These are phyloP conservation scores for Mycena maculata DNA, from an alignment of 768 basidiomycete species.

Conservation along the genomic window DNA sequence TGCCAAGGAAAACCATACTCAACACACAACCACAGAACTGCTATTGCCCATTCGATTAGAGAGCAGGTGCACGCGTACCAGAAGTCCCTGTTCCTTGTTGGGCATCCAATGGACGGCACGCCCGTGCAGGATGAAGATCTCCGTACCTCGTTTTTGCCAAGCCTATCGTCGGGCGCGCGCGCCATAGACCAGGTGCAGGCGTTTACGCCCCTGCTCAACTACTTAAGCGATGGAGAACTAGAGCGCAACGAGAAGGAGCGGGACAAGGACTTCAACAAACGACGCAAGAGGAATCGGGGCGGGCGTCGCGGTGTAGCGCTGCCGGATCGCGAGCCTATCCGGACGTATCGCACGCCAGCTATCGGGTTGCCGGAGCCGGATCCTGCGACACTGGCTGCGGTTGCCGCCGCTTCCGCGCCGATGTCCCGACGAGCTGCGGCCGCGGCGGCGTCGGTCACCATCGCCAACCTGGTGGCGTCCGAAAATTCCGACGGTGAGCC, in stretches of 20 bases:
- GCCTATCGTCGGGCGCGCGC: conserved; percentile 76
- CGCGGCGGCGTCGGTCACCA: conserved; percentile 83
- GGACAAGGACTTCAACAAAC: conserved; percentile 91
- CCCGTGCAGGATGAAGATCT: conserved; percentile 91
- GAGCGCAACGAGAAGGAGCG: conserved; percentile 91
- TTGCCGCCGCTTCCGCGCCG: conserved; percentile 73
- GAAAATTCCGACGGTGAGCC: too few species aligned
- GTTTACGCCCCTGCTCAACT: conserved; percentile 91
- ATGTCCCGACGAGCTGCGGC: conserved; percentile 87
- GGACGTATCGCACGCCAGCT: conserved; percentile 92
- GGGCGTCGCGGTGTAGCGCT: conserved; percentile 83
- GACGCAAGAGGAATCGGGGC: conserved; percentile 86
- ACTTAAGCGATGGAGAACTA: conserved; percentile 89
- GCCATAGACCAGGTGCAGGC: conserved; percentile 80
- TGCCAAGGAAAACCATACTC: neutral
- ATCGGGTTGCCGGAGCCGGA: conserved; percentile 87
- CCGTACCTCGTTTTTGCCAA: conserved; percentile 87
- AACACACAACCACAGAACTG: conserved; percentile 69
- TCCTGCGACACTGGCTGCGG: conserved; percentile 74
- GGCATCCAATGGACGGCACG: conserved; percentile 86
- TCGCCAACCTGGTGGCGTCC: conserved; percentile 91
- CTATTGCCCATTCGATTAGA: conserved; percentile 94
- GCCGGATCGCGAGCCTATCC: conserved; percentile 92
- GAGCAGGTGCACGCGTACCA: conserved; percentile 95
- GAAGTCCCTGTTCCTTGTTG: conserved; percentile 91